Conservation (phyloP, 306 rosid species). For the Dryas octopetala region DNA sequence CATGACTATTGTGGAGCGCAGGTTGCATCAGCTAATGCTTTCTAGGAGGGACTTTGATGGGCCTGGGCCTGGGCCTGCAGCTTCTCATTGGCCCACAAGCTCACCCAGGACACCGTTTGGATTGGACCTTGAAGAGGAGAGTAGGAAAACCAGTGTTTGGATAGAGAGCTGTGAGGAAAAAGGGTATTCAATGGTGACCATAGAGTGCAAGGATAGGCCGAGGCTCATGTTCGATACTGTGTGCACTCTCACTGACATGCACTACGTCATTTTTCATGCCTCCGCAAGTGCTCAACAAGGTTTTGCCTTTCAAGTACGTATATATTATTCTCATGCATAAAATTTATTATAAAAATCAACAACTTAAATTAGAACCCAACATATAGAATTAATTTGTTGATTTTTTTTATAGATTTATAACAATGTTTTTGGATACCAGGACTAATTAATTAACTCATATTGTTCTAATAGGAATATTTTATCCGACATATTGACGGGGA, state of each 20-base stretch:
- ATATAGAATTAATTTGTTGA: too few species aligned
- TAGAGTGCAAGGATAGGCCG: slow-evolving; percentile 61
- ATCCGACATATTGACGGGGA: slow-evolving; percentile 56
- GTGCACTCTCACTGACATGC: slow-evolving; percentile 73
- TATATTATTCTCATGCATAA: background rate
- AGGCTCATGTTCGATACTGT: slow-evolving; percentile 78
- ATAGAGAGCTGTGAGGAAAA: slow-evolving; percentile 63
- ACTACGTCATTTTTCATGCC: slow-evolving; percentile 70
- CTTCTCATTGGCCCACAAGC: background rate
- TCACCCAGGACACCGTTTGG: slow-evolving; percentile 6
- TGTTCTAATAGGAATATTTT: slow-evolving; percentile 51
- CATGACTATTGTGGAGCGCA: slow-evolving; percentile 52
- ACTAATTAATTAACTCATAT: too few species aligned
- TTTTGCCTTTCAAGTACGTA: slow-evolving; percentile 54
- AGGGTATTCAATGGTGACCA: slow-evolving; percentile 53
- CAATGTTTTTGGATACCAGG: too few species aligned
- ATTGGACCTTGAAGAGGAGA: slow-evolving; percentile 24
- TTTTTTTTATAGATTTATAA: too few species aligned
- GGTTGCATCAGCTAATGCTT: slow-evolving; percentile 73
- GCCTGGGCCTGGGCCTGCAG: background rate
- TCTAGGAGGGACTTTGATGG: slow-evolving; percentile 48
- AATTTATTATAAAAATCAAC: too few species aligned
- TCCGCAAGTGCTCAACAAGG: slow-evolving; percentile 40
- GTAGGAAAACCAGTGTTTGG: slow-evolving; percentile 39
- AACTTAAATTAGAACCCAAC: too few species aligned